Conservation (phyloP, 1,284 basidiomycete species). For the Puccinia coronata region DNA sequence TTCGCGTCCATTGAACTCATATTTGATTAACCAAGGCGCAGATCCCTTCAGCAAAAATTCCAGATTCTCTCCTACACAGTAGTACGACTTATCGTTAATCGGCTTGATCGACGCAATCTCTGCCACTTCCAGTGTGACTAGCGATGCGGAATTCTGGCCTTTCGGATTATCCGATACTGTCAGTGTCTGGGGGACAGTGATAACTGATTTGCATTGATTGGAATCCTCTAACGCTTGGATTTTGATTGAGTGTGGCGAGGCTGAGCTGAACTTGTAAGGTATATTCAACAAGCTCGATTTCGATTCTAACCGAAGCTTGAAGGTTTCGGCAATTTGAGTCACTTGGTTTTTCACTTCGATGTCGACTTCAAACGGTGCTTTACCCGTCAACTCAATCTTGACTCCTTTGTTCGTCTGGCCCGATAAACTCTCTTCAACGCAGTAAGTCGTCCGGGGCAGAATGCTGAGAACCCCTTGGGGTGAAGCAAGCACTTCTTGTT, state of each 20-base stretch:
- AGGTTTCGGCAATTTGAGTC: conserved; percentile 28
- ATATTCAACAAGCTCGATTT: conserved; percentile 60
- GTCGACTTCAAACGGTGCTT: conserved; percentile 42
- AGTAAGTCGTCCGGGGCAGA: conserved; percentile 41
- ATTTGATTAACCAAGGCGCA: conserved; percentile 92
- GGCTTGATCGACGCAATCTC: conserved; percentile 91
- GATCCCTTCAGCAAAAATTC: conserved; percentile 92
- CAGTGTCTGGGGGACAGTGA: neutral
- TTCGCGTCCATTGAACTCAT: conserved; percentile 75
- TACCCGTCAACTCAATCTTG: conserved; percentile 36
- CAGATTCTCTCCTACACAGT: conserved; percentile 85
- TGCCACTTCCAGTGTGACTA: conserved; percentile 68
- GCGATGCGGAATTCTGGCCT: conserved; percentile 2
- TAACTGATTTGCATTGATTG: conserved; percentile 69
- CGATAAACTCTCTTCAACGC: conserved; percentile 35
- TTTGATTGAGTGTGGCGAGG: conserved; percentile 76
- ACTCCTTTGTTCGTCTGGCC: conserved; percentile 30
- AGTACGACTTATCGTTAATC: conserved; percentile 73
- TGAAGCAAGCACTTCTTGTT: conserved; percentile 39
- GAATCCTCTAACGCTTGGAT: conserved; percentile 76
- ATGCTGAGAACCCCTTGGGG: conserved; percentile 64
- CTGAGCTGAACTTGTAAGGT: conserved; percentile 72
- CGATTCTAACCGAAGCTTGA: conserved; percentile 18
- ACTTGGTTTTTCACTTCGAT: conserved; percentile 45
- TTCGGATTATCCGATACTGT: conserved; percentile 29